A percentile compares a stretch with the other conserved stretches of the same genome.
Conservation (phyloP, 2,329 filamentous ascomycete species). For the Leptographium flavum region DNA sequence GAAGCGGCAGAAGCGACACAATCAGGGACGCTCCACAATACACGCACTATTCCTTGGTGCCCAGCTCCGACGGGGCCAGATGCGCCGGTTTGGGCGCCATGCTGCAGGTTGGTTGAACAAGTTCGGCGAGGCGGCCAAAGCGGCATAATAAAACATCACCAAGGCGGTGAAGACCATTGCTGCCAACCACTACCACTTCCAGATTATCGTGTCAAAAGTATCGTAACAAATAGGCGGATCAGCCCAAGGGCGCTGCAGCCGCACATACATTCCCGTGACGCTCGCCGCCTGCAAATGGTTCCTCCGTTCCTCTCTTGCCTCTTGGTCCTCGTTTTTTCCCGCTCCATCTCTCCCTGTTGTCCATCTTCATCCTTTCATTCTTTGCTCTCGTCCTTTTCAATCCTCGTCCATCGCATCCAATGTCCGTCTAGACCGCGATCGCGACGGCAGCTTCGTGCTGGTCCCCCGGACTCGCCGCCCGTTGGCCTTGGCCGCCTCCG, state of each 20-base stretch:
- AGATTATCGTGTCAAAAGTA: too few relatives aligned
- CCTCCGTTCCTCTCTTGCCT: too few relatives aligned
- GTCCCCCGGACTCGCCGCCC: neutral
- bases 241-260: neutral
- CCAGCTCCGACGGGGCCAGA: constrained; percentile 64
- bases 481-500: neutral
- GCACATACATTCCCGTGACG: neutral
- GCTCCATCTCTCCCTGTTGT: neutral
- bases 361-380: neutral
- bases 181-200: too few relatives aligned
- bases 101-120: neutral
- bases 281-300: too few relatives aligned
- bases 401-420: constrained; percentile 5
- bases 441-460: constrained; percentile 1
- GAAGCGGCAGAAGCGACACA: neutral
- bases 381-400: neutral
- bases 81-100: constrained; percentile 35
- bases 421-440: neutral
- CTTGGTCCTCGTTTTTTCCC: neutral
- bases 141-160: constrained; percentile 3
- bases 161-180: constrained; percentile 2
- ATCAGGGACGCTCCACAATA: neutral
- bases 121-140: neutral
- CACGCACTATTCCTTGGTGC: constrained; percentile 79
- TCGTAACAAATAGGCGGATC: neutral